A percentile compares a stretch with the other conserved stretches of the same genome.
These are phyloP conservation scores for Glomus cerebriforme DNA, from an alignment of 192 early-diverging fungal genomes.

Conservation along the genomic window DNA sequence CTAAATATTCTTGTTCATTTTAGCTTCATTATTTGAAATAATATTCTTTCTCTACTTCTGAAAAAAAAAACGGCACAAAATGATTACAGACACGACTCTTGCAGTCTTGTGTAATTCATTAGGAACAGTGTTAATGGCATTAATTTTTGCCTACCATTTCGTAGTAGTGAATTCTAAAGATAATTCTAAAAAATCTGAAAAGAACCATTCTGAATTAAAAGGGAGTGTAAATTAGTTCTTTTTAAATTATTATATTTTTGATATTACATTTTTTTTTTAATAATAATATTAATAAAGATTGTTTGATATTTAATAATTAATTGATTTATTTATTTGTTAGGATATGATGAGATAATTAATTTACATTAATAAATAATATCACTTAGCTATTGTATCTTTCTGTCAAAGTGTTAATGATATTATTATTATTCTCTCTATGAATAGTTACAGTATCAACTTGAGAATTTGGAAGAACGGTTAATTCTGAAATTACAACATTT, in stretches of 20 bases:
- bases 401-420: not conserved
- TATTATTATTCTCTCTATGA: not conserved
- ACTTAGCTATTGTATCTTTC: not conserved
- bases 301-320: no score
- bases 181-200: not conserved
- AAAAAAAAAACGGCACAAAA: not conserved
- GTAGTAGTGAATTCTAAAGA: conserved; percentile 6
- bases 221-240: not conserved
- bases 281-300: no score
- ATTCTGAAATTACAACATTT: conserved; percentile 74
- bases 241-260: not conserved
- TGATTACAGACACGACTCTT: conserved; percentile 5
- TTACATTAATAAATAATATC: not conserved
- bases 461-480: conserved; percentile 48
- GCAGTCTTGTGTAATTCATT: not conserved
- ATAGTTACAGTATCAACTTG: conserved; percentile 29
- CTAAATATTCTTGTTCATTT: no score
- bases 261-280: no score
- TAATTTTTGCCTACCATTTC: conserved; percentile 14
- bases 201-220: not conserved
- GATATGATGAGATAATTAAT: not conserved
- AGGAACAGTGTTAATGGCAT: not conserved
- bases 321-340: no score
- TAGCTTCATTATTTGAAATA: no score
- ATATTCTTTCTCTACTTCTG: not conserved